These are phyloP conservation scores for Harrya chromipes DNA, from an alignment of 768 basidiomycete genomes.

Conservation along the genomic window DNA sequence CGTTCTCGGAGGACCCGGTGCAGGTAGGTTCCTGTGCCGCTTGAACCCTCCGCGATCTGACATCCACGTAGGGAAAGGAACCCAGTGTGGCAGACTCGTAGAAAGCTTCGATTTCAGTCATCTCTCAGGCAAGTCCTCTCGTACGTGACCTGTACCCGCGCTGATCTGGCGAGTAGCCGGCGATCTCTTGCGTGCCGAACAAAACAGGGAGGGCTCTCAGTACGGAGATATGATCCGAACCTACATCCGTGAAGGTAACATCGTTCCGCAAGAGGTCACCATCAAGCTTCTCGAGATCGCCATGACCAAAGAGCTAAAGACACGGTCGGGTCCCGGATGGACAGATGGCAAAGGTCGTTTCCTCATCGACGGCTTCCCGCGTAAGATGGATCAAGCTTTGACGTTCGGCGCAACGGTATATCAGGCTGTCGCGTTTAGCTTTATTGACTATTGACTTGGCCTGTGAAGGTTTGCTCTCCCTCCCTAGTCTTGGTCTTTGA, in stretches of 20 bases:
- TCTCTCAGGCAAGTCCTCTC: conserved; percentile 68
- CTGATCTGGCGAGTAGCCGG: conserved; percentile 57
- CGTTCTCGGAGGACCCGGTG: conserved; percentile 96
- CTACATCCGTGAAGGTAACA: conserved; percentile 86
- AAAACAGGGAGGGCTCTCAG: conserved; percentile 77
- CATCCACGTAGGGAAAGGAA: conserved; percentile 77
- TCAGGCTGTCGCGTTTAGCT: not conserved
- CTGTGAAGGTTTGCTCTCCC: conserved; percentile 70
- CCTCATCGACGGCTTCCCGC: conserved; percentile 95
- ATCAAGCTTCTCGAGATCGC: conserved; percentile 94
- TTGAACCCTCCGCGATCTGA: conserved; percentile 4
- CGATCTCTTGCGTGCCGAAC: conserved; percentile 95
- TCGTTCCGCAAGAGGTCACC: conserved; percentile 97
- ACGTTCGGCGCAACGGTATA: conserved; percentile 84
- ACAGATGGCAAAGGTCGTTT: conserved; percentile 73
- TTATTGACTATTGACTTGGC: not conserved
- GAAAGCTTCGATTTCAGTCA: conserved; percentile 86
- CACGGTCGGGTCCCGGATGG: conserved; percentile 55
- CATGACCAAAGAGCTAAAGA: conserved; percentile 63
- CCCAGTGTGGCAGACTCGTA: conserved; percentile 86
- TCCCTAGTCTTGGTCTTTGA: conserved; percentile 81
- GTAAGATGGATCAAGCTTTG: conserved; percentile 97
- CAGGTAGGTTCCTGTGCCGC: conserved; percentile 51
- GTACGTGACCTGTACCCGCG: conserved; percentile 5
- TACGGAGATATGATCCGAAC: conserved; percentile 83